Conservation (phyloP, 1,139 yeast species). For the Saccharomyces uvarum region DNA sequence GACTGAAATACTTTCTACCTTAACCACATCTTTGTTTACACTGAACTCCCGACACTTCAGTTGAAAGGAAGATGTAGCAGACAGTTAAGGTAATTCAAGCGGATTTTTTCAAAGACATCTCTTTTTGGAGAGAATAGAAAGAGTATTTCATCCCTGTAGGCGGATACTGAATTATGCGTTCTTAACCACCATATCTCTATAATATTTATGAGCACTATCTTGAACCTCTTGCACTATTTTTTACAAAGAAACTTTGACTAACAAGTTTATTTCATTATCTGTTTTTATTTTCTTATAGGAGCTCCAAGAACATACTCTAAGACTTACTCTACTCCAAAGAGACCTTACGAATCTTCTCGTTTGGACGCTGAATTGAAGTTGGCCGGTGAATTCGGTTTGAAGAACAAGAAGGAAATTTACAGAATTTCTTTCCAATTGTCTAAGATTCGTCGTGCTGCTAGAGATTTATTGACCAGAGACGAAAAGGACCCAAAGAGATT, state of each 20-base stretch:
- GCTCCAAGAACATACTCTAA: conserved; percentile 99
- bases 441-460: conserved; percentile 99
- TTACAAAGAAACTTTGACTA: conserved; percentile 23
- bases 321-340: conserved; percentile 99
- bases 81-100: not conserved
- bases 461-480: conserved; percentile 98
- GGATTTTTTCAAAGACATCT: not conserved
- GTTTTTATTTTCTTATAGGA: conserved; percentile 79
- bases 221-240: not conserved
- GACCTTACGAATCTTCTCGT: conserved; percentile 97
- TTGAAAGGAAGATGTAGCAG: conserved; percentile 32
- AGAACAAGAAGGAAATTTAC: conserved; percentile 94
- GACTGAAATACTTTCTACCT: not conserved
- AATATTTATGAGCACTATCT: not conserved
- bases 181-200: not conserved
- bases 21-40: conserved; percentile 33
- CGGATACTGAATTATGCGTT: not conserved
- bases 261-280: conserved; percentile 43
- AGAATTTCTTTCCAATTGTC: conserved; percentile 77
- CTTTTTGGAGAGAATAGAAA: not conserved
- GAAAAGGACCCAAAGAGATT: conserved; percentile 99
- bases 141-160: not conserved
- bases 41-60: conserved; percentile 87
- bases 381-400: conserved; percentile 98
- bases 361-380: conserved; percentile 96